Evolutionary conservation across 768 basidiomycete genomes (phyloP).

Genomic region (Leccinum incarnatum): DNA sequence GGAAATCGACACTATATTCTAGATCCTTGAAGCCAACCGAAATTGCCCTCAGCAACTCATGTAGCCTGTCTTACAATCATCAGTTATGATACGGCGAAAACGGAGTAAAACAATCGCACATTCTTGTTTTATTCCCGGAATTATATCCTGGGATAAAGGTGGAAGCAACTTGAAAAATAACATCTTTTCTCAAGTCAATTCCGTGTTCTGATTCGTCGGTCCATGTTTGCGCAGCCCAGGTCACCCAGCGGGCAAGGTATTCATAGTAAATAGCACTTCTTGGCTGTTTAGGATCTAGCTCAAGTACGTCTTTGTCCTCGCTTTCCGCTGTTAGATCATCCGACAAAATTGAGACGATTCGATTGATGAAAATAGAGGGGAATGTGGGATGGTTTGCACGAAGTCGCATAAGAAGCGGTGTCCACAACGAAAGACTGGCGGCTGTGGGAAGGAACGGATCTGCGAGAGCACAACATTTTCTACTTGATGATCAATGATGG

Average conservation of each 20-base stretch:
- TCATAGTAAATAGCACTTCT: conserved; percentile 47
- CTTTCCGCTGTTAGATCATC: conserved; percentile 17
- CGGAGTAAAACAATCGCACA: conserved; percentile 31
- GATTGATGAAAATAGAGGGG: conserved; percentile 44
- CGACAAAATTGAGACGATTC: conserved; percentile 40
- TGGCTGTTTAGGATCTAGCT: conserved; percentile 18
- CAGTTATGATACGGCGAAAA: background rate
- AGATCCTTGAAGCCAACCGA: conserved; percentile 20
- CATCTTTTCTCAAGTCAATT: conserved; percentile 44
- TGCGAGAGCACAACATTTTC: conserved; percentile 51
- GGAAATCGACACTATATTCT: conserved; percentile 17
- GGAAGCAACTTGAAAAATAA: conserved; percentile 45
- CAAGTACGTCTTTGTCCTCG: conserved; percentile 14
- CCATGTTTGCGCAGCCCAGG: conserved; percentile 54
- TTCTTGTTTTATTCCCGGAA: conserved; percentile 24
- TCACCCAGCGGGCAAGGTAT: conserved; percentile 68
- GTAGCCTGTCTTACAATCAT: conserved; percentile 20
- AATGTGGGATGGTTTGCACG: conserved; percentile 56
- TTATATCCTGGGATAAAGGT: conserved; percentile 41
- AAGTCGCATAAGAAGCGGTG: conserved; percentile 58
- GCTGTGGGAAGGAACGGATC: conserved; percentile 49
- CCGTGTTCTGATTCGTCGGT: conserved; percentile 33
- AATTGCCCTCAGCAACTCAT: conserved; percentile 19
- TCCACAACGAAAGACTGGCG: conserved; percentile 61
- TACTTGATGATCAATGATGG: conserved; percentile 26